Evolutionary conservation across 352 stramenopile species (phyloP).

Genomic region (Phytophthora tentaculata): DNA sequence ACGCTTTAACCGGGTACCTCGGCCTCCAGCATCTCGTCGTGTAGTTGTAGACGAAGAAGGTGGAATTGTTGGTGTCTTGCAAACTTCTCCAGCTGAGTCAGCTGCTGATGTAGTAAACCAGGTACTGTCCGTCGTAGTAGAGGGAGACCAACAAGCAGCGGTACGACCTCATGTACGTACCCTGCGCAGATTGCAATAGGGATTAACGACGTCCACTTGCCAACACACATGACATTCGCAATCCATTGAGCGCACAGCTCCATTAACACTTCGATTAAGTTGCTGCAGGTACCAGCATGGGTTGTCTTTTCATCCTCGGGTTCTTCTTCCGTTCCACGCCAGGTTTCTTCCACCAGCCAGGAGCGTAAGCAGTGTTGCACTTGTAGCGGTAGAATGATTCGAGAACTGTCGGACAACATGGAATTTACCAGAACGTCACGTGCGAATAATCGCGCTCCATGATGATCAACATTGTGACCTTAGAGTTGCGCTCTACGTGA

Average conservation of each 20-base stretch:
- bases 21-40: slow-evolving; percentile 23
- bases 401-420: background rate
- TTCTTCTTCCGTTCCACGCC: background rate
- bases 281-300: background rate
- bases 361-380: slow-evolving; percentile 5
- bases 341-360: background rate
- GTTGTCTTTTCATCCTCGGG: slow-evolving; percentile 9
- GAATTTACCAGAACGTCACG: background rate
- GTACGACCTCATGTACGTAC: slow-evolving; percentile 25
- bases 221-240: background rate
- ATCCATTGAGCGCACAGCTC: slow-evolving; percentile 27
- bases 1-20: too few species aligned
- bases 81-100: slow-evolving; percentile 30
- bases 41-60: slow-evolving; percentile 16
- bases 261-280: slow-evolving; percentile 4
- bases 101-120: slow-evolving; percentile 2
- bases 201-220: slow-evolving; percentile 3
- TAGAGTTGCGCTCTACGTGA: background rate
- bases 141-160: slow-evolving; percentile 25
- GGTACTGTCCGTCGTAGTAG: slow-evolving; percentile 1
- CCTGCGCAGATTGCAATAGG: slow-evolving; percentile 25
- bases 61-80: slow-evolving; percentile 1
- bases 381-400: background rate
- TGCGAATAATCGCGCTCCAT: slow-evolving; percentile 23
- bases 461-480: slow-evolving; percentile 19